Conservation (phyloP, 2,329 filamentous ascomycete species). For the Hypoxylon sp. region DNA sequence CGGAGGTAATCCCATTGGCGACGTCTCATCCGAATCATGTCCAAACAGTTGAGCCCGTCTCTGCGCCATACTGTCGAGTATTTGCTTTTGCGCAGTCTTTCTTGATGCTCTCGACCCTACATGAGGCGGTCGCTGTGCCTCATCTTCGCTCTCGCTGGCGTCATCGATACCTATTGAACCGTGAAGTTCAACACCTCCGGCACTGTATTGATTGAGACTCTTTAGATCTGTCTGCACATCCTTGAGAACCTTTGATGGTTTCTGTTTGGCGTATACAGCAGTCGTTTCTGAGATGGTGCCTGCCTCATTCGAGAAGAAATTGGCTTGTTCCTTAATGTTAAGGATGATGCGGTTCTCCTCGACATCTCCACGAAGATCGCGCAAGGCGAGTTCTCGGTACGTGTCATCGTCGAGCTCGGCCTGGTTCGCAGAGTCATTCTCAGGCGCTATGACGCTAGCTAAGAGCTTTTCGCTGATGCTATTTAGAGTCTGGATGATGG, state of each 20-base stretch:
- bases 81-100: slow-evolving; percentile 73
- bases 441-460: slow-evolving; percentile 85
- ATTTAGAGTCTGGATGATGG: slow-evolving; percentile 91
- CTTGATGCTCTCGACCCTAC: slow-evolving; percentile 80
- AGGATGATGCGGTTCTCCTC: slow-evolving; percentile 85
- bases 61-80: slow-evolving; percentile 75
- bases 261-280: slow-evolving; percentile 75
- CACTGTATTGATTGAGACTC: slow-evolving; percentile 63
- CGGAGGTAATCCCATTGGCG: slow-evolving; percentile 69
- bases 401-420: slow-evolving; percentile 79
- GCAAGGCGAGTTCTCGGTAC: slow-evolving; percentile 81
- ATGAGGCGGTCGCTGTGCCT: slow-evolving; percentile 67
- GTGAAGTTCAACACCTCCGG: slow-evolving; percentile 72
- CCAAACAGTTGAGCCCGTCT: slow-evolving; percentile 72
- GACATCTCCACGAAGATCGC: slow-evolving; percentile 82
- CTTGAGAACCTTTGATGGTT: slow-evolving; percentile 76
- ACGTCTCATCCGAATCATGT: slow-evolving; percentile 62
- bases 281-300: slow-evolving; percentile 63
- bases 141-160: slow-evolving; percentile 77
- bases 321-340: slow-evolving; percentile 88
- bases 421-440: slow-evolving; percentile 75
- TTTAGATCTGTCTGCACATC: slow-evolving; percentile 75
- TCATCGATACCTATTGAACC: slow-evolving; percentile 77
- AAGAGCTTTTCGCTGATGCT: slow-evolving; percentile 94
- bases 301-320: slow-evolving; percentile 78